Percentiles rank a stretch among this genome's conserved stretches.
Conservation (phyloP, 2,329 filamentous ascomycete genomes). For the Alternaria infectoria region DNA sequence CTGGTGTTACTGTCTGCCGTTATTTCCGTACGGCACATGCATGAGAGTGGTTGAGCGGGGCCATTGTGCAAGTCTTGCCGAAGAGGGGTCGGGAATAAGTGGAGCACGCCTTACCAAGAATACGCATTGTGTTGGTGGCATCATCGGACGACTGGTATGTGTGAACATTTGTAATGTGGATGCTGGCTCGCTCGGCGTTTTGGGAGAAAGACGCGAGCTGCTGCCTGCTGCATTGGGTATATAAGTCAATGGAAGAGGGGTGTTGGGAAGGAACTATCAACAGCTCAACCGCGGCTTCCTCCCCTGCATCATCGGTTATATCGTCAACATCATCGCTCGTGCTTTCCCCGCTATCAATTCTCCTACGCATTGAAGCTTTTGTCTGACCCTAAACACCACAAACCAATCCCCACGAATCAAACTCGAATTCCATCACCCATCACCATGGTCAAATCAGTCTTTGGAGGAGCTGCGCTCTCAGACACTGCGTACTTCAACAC, state of each 20-base stretch:
- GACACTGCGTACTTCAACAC: slow-evolving; percentile 21
- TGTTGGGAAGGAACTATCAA: not conserved
- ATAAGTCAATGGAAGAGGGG: not conserved
- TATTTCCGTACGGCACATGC: not conserved
- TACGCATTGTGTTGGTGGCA: not conserved
- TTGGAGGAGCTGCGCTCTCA: slow-evolving; percentile 42
- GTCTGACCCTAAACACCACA: not conserved
- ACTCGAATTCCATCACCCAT: not conserved
- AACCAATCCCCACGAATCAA: not conserved
- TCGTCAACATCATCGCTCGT: not conserved
- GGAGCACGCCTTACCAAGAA: not conserved
- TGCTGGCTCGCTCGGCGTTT: not conserved
- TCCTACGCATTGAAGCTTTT: not conserved
- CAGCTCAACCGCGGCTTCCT: not conserved
- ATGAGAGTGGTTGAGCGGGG: not conserved
- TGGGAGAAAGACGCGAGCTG: not conserved
- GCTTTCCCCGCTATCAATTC: not conserved
- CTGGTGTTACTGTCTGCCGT: not conserved
- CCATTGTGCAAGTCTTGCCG: not conserved
- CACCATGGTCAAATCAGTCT: slow-evolving; percentile 46
- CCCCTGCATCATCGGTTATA: not conserved
- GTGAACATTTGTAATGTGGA: not conserved
- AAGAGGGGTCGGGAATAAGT: not conserved
- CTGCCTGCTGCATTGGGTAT: not conserved
- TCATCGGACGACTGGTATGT: not conserved